Evolutionary conservation across 2,329 filamentous ascomycete species (phyloP), one percentile per base, ranked within the genome.

Genomic region (Aspergillus phoenicis): DNA sequence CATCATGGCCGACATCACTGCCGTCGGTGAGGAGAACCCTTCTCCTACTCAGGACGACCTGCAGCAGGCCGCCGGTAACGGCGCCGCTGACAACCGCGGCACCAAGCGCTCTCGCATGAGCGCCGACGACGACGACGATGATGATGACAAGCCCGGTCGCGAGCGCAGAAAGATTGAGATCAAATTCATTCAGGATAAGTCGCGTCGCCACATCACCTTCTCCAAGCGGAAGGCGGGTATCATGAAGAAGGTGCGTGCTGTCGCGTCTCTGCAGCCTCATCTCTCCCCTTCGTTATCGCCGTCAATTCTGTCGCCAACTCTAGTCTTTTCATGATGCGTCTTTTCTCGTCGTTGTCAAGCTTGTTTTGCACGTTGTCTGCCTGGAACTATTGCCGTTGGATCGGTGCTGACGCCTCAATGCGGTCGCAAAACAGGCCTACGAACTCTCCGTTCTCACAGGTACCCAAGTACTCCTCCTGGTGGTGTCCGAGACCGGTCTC

Each of bases 101-200:
- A 86, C 93, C 80, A 98, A 98, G 86, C 93, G 94, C 72, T 87
- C 86, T 78, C 91, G 95, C 75, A 88, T 91, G 66, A 89, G 81
- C 73, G 82, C 90, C 70, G 94, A 98, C 77, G 95, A 98, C 76
- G 95, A 98, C 69, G 94, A 98, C 68, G 95, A 98, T 67, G 93
- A 98, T 71, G 93, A 97, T 71, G 94, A 97, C 80, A 98, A 98
- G 87, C 92, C 92, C 66, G 93, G 93, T 75, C 93, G 95, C 80
- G 95, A 98, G 86, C 90, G 95, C 77, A 89, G 95, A 82, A 99
- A 99, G 90, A 99, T 99, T 74, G 95, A 99, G 82, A 99, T 99
- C 83, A 99, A 99, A 86, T 99, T 99, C 83, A 99, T 99, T 80
- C 94, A 93, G 81, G 95, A 99, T 82, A 99, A 99, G 85, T 98